Evolutionary conservation across 2,329 filamentous ascomycete species (phyloP).

Genomic region (Hymenoscyphus scutula): DNA sequence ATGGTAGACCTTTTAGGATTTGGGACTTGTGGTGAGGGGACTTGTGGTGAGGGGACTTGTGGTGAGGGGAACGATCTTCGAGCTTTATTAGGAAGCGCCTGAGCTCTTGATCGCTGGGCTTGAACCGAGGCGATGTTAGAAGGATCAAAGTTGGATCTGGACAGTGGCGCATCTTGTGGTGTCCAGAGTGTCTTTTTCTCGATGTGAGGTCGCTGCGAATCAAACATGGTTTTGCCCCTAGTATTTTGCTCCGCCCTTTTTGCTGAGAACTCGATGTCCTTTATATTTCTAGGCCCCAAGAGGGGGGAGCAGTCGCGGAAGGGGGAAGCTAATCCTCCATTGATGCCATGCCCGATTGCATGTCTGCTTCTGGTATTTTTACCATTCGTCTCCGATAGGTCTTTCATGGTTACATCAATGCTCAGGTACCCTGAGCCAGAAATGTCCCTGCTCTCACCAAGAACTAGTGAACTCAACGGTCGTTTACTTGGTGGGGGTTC

Average conservation of each 20-base stretch:
- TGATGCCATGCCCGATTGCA: conserved; percentile 33
- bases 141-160: conserved; percentile 21
- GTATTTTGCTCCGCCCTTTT: too few species aligned
- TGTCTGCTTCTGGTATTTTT: conserved; percentile 24
- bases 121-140: conserved; percentile 30
- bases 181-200: conserved; percentile 30
- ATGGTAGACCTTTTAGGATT: conserved; percentile 6
- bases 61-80: conserved; percentile 10
- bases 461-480: conserved; percentile 10
- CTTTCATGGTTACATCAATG: conserved; percentile 27
- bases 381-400: conserved; percentile 23
- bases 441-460: conserved; percentile 17
- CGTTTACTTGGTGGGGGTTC: conserved; percentile 17
- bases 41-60: too few species aligned
- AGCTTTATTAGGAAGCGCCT: conserved; percentile 9
- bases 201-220: conserved; percentile 19
- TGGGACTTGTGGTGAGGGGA: too few species aligned
- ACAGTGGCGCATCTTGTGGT: conserved; percentile 22
- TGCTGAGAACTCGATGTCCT: too few species aligned
- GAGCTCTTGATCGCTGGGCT: conserved; percentile 10
- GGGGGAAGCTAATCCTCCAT: conserved; percentile 28
- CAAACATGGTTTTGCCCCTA: conserved; percentile 14
- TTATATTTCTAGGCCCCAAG: conserved; percentile 25
- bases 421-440: conserved; percentile 25
- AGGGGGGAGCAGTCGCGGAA: conserved; percentile 24